Evolutionary conservation across 2,329 filamentous ascomycete species (phyloP), one percentile per base, ranked within the genome.

Genomic region (Cercospora sesami): DNA sequence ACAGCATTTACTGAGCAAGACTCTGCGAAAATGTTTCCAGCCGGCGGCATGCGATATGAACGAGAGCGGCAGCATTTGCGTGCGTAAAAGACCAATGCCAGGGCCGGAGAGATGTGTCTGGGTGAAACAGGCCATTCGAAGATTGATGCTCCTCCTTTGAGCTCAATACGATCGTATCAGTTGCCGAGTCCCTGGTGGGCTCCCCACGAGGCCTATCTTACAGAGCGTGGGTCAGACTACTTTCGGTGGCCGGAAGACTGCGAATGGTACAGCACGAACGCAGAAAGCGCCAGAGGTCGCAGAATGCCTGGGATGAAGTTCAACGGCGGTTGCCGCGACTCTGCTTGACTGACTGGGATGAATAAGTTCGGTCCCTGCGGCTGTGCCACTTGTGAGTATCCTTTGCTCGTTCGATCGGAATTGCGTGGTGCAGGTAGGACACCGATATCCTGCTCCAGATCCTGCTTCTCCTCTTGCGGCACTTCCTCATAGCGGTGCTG

Each of bases 271-370:
- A 86, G 76, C 68, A 89, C 85, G 68, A 92, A 82, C 28, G 85
- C 74, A 2, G 85, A 79, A 72, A 96, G 85, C 14, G 88, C 89
- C 58, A 85, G 79, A 1, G 89, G 85, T 59, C 91, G 89, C 70
- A 98, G 81, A 7, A 92, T 88, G 72, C 84, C 81, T 5, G 94
- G 94, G 57, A 91, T 84, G 79, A 90, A 94, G 60, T 86, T 87
- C 28, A 96, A 84, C 30, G 74, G 74, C 6, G 72, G 70, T 57
- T 78, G 73, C 45, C 63, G 66, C 10, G 73, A 74, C 6, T 74
- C 71, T 21, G 75, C 73, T 57, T 69, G 61, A 4, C 71, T 66
- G 53, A 78, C 76, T 7, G 78, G 75, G 8, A 79, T 72, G 67
- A 80, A 79, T 39, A 77, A 67, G 63, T 77, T 74, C 18, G 69